Base-by-base conservation (phyloP, 768 basidiomycete species). In the Lactarius sanguifluus region DNA sequence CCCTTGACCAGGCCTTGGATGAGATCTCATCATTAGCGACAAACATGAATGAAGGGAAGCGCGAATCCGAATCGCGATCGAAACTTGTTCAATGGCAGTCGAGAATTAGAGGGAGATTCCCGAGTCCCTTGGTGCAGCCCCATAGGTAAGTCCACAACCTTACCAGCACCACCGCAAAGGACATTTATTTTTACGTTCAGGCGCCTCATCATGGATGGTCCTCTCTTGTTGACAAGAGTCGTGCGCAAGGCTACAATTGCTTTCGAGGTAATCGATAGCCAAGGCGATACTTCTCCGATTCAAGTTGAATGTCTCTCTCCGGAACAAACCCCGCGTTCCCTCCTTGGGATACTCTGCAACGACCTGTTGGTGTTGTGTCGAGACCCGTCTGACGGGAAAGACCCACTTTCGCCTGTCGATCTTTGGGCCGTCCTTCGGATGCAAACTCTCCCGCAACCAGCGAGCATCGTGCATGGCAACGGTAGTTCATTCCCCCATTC, bases 41-140 rank as follows among this genome's bases (percentile, higher is more conserved):
- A 59, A 91, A 92, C 73, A 97, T 99, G 92, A 99, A 99, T 76
- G 97, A 99, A 78, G 94, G 94, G 69, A 98, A 98, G 76, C 87
- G 97, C 2, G 96, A 98, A 71, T 85, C 94, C 2, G 97, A 99
- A 78, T 95, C 92, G 1, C 83, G 97, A 25, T 84, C 89, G 56
- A 92, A 94, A 73, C 85, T 98, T 30, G 91, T 98, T 20, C 87
- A 91, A 73, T 95, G 92, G 92, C 94, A 95, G 77, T 73, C 87
- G 41, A 83, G 93, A 71, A 98, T 99, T 72, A 83, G 89, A 45
- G 92, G 94, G 23, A 91, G 86, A 74, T 98, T 97, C 76, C 95
- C 94, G 9, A 96, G 94, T 66, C 96, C 97, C n/a, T 81, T 99
- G 43, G 97, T 99, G 41, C 97, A 98, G 76, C 97, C 97, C 9